These are phyloP conservation scores for Leishmania braziliensis DNA, from an alignment of 208 protist genomes.

Conservation along the genomic window DNA sequence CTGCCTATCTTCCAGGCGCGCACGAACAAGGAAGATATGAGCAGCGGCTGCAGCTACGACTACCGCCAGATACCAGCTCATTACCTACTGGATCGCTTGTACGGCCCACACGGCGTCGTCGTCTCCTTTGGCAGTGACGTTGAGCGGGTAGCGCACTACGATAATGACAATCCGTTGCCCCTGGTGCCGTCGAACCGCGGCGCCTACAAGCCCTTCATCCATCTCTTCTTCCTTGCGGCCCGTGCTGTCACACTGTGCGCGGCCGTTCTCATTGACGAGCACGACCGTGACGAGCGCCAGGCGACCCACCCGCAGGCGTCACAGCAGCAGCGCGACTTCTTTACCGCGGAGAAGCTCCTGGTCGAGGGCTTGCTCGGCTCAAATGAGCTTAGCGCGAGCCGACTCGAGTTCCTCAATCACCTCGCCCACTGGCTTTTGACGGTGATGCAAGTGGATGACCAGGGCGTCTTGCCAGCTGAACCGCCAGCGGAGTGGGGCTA, in stretches of 20 bases:
- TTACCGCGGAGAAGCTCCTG: constrained; percentile 55
- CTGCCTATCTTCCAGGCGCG: constrained; percentile 61
- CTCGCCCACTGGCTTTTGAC: constrained; percentile 79
- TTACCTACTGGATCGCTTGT: constrained; percentile 58
- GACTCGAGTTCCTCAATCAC: constrained; percentile 72
- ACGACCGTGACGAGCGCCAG: constrained; percentile 59
- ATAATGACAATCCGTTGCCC: constrained; percentile 61
- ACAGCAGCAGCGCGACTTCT: constrained; percentile 47
- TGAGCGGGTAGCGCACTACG: constrained; percentile 80
- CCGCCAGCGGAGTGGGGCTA: constrained; percentile 76
- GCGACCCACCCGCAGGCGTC: constrained; percentile 49
- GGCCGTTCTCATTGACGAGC: constrained; percentile 60
- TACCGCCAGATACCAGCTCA: constrained; percentile 51
- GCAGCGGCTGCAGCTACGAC: constrained; percentile 12
- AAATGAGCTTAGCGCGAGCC: constrained; percentile 39
- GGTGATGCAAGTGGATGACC: constrained; percentile 57
- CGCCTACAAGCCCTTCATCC: constrained; percentile 67
- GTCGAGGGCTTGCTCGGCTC: constrained; percentile 67
- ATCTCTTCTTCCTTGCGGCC: constrained; percentile 85
- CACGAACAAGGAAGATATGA: background rate
- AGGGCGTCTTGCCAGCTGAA: constrained; percentile 47
- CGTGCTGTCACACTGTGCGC: constrained; percentile 60
- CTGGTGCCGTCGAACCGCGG: constrained; percentile 8
- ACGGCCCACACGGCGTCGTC: constrained; percentile 36
- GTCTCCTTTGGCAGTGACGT: constrained; percentile 63